Percentiles rank a stretch among this genome's conserved stretches.
These are phyloP conservation scores for Sedum album DNA, from an alignment of 164 flowering plant species.

Conservation along the genomic window DNA sequence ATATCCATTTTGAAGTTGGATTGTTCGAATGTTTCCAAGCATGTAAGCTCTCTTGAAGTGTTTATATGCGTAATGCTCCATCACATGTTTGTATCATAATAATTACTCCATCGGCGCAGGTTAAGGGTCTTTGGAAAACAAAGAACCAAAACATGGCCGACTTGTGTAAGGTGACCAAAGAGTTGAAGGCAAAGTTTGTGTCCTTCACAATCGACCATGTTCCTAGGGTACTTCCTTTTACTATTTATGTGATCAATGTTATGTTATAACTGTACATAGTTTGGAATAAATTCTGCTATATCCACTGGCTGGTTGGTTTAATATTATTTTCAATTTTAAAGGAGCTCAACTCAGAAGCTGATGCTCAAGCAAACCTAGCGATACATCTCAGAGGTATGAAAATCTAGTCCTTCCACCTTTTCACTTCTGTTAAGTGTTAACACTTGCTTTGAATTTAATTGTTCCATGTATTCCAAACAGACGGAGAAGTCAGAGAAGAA, in stretches of 20 bases:
- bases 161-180: slow-evolving; percentile 53
- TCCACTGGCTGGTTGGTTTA: background rate
- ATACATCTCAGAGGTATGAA: slow-evolving; percentile 43
- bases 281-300: background rate
- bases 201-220: slow-evolving; percentile 67
- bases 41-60: background rate
- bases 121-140: slow-evolving; percentile 67
- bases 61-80: background rate
- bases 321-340: slow-evolving; percentile 17
- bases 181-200: slow-evolving; percentile 46
- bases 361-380: slow-evolving; percentile 78
- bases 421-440: background rate
- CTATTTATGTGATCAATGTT: background rate
- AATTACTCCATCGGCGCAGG: slow-evolving; percentile 28
- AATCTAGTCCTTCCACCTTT: background rate
- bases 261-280: background rate
- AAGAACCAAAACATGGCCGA: slow-evolving; percentile 55
- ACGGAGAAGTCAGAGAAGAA: slow-evolving; percentile 5
- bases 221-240: slow-evolving; percentile 38
- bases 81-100: background rate
- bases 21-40: background rate
- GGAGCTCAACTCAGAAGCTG: slow-evolving; percentile 74
- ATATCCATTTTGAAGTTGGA: background rate
- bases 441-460: background rate
- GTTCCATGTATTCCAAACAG: background rate